phyloP scores from a whole-genome alignment of 345 rosid species.

The Eucalyptus erythrocorys region DNA sequence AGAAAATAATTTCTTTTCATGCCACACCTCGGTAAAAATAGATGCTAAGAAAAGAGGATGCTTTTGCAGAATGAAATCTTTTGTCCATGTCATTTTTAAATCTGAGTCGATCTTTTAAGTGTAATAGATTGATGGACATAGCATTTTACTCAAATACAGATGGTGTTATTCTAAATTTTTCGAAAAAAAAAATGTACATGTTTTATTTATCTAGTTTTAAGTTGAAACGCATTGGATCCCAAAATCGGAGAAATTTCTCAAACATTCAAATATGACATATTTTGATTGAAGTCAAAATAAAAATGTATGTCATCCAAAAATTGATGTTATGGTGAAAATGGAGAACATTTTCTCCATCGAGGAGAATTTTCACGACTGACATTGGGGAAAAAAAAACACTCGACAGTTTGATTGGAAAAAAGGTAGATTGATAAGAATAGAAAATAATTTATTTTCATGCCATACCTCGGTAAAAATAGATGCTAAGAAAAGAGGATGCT shows the following conservation, averaged over 20 bases:
- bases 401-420: too few relatives aligned
- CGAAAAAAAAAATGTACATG: too few relatives aligned
- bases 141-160: not conserved
- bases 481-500: not conserved
- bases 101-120: not conserved
- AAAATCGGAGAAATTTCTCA: not conserved
- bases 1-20: not conserved
- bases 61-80: not conserved
- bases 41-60: not conserved
- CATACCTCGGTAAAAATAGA: not conserved
- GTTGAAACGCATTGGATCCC: not conserved
- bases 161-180: not conserved
- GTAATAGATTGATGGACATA: not conserved
- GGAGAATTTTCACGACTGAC: not conserved
- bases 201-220: too few relatives aligned
- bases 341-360: not conserved
- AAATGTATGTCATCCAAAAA: not conserved
- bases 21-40: not conserved
- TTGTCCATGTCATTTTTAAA: not conserved
- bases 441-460: not conserved
- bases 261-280: not conserved
- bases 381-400: too few relatives aligned
- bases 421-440: not conserved
- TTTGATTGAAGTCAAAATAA: not conserved
- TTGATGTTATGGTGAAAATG: not conserved